Base-by-base conservation (phyloP, 1,284 basidiomycete genomes). In the Moniliella sp. region DNA sequence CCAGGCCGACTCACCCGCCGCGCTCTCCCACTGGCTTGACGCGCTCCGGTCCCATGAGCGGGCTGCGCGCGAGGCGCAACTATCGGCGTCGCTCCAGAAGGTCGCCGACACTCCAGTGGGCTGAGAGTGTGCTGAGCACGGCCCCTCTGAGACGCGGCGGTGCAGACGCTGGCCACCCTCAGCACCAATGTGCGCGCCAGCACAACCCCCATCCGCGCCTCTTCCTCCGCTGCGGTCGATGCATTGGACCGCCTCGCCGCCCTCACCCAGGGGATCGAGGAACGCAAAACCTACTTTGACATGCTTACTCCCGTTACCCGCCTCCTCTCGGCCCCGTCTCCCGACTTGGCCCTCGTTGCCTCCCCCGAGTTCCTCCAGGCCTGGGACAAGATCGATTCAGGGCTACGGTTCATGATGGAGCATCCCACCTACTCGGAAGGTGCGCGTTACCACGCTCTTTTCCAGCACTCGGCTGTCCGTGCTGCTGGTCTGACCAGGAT, bases 261-360 rank as follows among this genome's bases (percentile, higher is more conserved):
- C 7, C 31, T 54, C 7, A 37, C 45, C 5, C 36, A 45, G 9
- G 37, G 45, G 3, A 32, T 57, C 8, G 23, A 34, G 5, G 36
- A 45, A 11, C 41, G 53, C 7, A 50, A 54, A 12, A 41, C 42
- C 10, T 56, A 52, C 43, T 57, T 57, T 33, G 43, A 46, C 10
- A 28, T 57, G 21, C 42, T 56, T 0, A 48, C 48, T 0, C 42
- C 45, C 13, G 43, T 45, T 4, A 52, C 53, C 7, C 36, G 36
- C 15, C 39, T 57, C 33, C 42, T 55, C 28, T 45, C 43, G 34
- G 42, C 45, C 12, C 48, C 45, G 11, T 39, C 45, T 27, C 32
- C 35, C 3, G 21, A 27, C n/a, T 23, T 40, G 12, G n/a, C 23
- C 7, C 39, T 50, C 15, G 43, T 54, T 23, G 39, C 46, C 17